These are phyloP conservation scores for Nepenthes mirabilis DNA, from an alignment of 148 eudicot species.

Conservation along the genomic window DNA sequence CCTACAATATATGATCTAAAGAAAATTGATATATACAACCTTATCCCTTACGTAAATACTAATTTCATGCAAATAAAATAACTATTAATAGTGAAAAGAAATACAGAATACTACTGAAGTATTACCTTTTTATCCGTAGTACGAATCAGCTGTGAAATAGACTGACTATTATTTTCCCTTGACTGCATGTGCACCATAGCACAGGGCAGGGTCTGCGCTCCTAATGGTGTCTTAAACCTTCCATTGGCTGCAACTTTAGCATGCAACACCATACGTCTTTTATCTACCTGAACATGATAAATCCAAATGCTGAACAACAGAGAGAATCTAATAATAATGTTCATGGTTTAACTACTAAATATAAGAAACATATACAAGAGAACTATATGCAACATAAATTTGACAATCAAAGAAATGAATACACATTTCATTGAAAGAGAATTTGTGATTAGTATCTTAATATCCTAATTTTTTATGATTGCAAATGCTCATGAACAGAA, in stretches of 20 bases:
- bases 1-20: background rate
- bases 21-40: background rate
- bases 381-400: too few relatives aligned
- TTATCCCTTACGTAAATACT: too few relatives aligned
- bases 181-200: conserved; percentile 35
- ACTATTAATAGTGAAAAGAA: background rate
- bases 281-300: conserved; percentile 32
- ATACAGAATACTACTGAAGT: conserved; percentile 11
- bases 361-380: too few relatives aligned
- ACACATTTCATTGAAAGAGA: too few relatives aligned
- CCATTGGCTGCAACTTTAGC: conserved; percentile 22
- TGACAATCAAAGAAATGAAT: too few relatives aligned
- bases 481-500: too few relatives aligned
- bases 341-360: background rate
- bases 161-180: conserved; percentile 50
- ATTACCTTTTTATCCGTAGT: conserved; percentile 56
- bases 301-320: background rate
- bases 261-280: conserved; percentile 16
- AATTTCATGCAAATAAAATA: too few relatives aligned
- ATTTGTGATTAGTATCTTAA: too few relatives aligned
- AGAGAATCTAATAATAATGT: background rate
- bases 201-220: conserved; percentile 24
- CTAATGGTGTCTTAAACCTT: conserved; percentile 19
- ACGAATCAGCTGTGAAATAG: conserved; percentile 40
- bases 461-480: too few relatives aligned